These are phyloP conservation scores for Apiospora arundinis DNA, from an alignment of 2,329 filamentous ascomycete genomes.

Conservation along the genomic window DNA sequence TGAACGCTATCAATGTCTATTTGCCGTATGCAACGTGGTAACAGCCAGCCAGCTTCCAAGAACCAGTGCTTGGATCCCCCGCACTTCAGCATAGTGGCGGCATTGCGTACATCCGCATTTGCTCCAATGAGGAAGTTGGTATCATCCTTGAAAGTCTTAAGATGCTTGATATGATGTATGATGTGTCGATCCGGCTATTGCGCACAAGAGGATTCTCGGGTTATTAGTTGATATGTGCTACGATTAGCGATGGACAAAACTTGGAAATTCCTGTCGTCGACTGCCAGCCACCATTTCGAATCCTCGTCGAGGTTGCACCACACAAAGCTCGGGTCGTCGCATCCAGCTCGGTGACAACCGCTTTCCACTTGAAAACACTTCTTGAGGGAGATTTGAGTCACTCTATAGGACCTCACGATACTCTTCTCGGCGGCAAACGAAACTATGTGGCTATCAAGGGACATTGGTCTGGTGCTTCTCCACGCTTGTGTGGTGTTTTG, in stretches of 20 bases:
- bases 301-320: not conserved
- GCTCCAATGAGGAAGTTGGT: not conserved
- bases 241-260: not conserved
- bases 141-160: not conserved
- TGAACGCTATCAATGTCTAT: not conserved
- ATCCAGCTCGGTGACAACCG: not conserved
- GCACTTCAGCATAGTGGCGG: constrained; percentile 8
- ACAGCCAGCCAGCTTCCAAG: not conserved
- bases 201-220: not conserved
- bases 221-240: not conserved
- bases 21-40: constrained; percentile 1
- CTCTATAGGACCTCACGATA: not conserved
- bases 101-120: not conserved
- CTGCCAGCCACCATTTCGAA: not conserved
- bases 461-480: not conserved
- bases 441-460: not conserved
- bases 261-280: not conserved
- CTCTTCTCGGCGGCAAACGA: not conserved
- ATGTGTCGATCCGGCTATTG: not conserved
- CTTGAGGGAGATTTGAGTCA: not conserved
- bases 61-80: constrained; percentile 3
- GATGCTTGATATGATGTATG: not conserved
- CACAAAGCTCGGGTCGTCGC: not conserved
- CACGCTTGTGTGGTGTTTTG: not conserved
- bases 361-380: not conserved